phyloP scores from a whole-genome alignment of 371 early-diverging fungal genomes.

The Rhizopus microsporus region DNA sequence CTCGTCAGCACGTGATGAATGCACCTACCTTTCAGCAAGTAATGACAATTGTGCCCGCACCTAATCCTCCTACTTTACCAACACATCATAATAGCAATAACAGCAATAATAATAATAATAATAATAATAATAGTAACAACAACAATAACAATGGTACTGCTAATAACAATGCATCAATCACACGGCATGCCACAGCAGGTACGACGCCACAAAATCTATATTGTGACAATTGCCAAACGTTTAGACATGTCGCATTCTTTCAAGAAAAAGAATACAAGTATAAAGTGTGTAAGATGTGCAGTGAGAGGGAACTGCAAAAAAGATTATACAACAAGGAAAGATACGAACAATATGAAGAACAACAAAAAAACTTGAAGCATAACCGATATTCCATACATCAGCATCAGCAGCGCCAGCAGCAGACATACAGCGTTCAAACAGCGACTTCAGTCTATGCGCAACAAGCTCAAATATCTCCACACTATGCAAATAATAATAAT shows the following conservation, averaged over 20 bases:
- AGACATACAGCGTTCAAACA: constrained; percentile 10
- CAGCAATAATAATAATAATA: not conserved
- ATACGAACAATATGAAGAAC: constrained; percentile 28
- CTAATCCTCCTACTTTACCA: not conserved
- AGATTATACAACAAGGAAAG: constrained; percentile 26
- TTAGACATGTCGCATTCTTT: constrained; percentile 20
- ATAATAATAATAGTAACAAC: constrained; percentile 7
- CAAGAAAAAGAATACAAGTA: constrained; percentile 23
- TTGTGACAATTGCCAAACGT: constrained; percentile 32
- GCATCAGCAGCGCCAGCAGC: constrained; percentile 10
- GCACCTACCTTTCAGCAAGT: constrained; percentile 6
- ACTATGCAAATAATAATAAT: not conserved
- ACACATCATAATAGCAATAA: not conserved
- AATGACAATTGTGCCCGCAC: constrained; percentile 2
- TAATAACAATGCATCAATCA: not conserved
- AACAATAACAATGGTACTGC: not conserved
- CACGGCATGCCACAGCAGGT: not conserved
- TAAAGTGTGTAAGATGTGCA: constrained; percentile 26
- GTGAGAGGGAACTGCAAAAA: constrained; percentile 23
- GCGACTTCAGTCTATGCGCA: not conserved
- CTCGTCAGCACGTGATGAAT: constrained; percentile 13
- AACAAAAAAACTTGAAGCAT: constrained; percentile 23
- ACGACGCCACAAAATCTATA: constrained; percentile 17
- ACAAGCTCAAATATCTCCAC: not conserved
- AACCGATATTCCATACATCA: constrained; percentile 14